These are phyloP conservation scores for Crotalaria pallida DNA, from an alignment of 306 rosid genomes.

Conservation along the genomic window DNA sequence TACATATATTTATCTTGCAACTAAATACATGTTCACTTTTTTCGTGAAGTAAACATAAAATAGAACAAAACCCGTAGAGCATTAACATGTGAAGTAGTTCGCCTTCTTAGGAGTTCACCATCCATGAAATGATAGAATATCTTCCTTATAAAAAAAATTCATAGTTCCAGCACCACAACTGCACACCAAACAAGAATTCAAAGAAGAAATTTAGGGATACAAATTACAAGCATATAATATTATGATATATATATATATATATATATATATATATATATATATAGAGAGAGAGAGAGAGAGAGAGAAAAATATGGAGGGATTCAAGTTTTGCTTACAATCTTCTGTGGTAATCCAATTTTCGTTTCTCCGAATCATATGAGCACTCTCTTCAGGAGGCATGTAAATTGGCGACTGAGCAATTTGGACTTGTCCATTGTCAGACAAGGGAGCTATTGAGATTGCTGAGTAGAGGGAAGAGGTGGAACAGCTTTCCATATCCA, in stretches of 20 bases:
- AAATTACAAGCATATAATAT: neutral
- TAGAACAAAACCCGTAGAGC: neutral
- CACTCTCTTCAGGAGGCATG: constrained; percentile 8
- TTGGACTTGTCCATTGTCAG: constrained; percentile 20
- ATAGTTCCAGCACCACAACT: constrained; percentile 89
- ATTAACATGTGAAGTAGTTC: neutral
- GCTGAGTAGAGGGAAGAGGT: constrained; percentile 42
- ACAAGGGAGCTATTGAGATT: constrained; percentile 31
- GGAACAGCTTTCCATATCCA: constrained; percentile 56
- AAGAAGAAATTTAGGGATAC: neutral
- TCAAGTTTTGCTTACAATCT: constrained; percentile 48
- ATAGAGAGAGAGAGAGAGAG: too few relatives aligned
- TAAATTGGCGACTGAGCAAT: constrained; percentile 12
- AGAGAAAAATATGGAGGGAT: neutral
- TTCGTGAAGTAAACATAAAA: too few relatives aligned
- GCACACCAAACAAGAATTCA: neutral
- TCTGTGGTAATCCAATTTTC: constrained; percentile 82
- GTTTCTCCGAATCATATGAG: constrained; percentile 22
- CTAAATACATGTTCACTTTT: too few relatives aligned
- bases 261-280: too few relatives aligned
- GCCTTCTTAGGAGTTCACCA: too few relatives aligned
- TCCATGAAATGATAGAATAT: neutral
- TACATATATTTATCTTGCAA: too few relatives aligned
- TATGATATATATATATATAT: too few relatives aligned
- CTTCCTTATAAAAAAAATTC: constrained; percentile 14